Conservation (phyloP, 2,329 filamentous ascomycete species). For the Dryadomyces quercivorus region DNA sequence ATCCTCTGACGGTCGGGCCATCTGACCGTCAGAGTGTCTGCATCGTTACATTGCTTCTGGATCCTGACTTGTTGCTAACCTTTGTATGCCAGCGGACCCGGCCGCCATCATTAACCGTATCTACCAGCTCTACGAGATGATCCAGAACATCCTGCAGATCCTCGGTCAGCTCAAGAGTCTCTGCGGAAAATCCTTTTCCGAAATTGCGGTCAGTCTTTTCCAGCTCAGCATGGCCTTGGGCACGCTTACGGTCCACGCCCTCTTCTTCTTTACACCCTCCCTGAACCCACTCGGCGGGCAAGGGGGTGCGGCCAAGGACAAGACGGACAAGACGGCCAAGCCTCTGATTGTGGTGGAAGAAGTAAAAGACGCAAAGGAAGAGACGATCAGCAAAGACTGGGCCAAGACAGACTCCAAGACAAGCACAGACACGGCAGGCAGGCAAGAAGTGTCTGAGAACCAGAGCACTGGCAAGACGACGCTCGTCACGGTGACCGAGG, state of each 20-base stretch:
- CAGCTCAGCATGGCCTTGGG: not conserved
- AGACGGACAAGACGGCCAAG: not conserved
- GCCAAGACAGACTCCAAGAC: not conserved
- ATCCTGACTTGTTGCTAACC: not conserved
- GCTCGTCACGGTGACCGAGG: not conserved
- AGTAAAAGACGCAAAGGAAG: not conserved
- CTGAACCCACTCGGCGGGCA: not conserved
- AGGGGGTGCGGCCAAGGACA: not conserved
- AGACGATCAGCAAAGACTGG: not conserved
- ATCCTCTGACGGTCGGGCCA: too few relatives aligned
- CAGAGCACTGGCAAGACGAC: not conserved
- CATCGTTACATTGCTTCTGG: not conserved
- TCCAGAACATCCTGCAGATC: constrained; percentile 3
- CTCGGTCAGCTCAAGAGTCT: constrained; percentile 4
- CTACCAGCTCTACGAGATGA: constrained; percentile 4
- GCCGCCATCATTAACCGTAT: constrained; percentile 2
- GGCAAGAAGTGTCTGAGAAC: not conserved
- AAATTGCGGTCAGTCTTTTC: not conserved
- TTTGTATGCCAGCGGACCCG: not conserved
- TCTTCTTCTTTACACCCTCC: constrained; percentile 5
- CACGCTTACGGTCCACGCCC: not conserved
- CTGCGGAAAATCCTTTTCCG: constrained; percentile 1
- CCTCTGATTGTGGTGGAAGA: not conserved
- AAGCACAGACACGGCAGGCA: not conserved
- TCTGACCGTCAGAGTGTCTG: too few relatives aligned